Evolutionary conservation across 1,139 yeast species (phyloP).

Genomic region (Zygosaccharomyces pseudobailii): DNA sequence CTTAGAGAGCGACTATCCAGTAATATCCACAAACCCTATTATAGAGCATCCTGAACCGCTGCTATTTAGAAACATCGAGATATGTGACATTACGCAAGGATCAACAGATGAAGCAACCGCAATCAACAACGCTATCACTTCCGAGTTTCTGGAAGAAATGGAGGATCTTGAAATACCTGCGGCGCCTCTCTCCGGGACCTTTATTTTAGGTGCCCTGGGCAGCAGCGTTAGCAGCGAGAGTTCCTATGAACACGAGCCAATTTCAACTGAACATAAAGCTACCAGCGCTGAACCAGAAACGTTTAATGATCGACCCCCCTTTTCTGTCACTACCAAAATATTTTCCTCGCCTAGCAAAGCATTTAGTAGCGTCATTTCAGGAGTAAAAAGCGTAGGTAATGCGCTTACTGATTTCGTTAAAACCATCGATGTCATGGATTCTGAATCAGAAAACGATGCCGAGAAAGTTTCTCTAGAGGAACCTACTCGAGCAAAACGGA

Average conservation of each 20-base stretch:
- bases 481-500: neutral
- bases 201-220: neutral
- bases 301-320: neutral
- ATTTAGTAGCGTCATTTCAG: slow-evolving; percentile 10
- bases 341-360: slow-evolving; percentile 17
- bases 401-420: slow-evolving; percentile 17
- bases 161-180: neutral
- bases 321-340: slow-evolving; percentile 1
- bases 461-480: neutral
- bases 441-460: slow-evolving; percentile 4
- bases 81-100: neutral
- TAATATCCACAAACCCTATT: slow-evolving; percentile 8
- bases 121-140: neutral
- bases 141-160: neutral
- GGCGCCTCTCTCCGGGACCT: neutral
- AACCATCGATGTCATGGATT: slow-evolving; percentile 12
- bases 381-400: slow-evolving; percentile 14
- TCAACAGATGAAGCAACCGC: neutral
- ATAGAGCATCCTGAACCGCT: slow-evolving; percentile 5
- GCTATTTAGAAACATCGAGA: neutral
- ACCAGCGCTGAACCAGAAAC: neutral
- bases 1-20: neutral
- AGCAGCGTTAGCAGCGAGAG: neutral
- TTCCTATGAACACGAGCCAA: neutral
- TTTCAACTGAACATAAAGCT: neutral